Evolutionary conservation across 495 filamentous ascomycete species (phyloP).

Genomic region (Penicillium macrosclerotiorum): DNA sequence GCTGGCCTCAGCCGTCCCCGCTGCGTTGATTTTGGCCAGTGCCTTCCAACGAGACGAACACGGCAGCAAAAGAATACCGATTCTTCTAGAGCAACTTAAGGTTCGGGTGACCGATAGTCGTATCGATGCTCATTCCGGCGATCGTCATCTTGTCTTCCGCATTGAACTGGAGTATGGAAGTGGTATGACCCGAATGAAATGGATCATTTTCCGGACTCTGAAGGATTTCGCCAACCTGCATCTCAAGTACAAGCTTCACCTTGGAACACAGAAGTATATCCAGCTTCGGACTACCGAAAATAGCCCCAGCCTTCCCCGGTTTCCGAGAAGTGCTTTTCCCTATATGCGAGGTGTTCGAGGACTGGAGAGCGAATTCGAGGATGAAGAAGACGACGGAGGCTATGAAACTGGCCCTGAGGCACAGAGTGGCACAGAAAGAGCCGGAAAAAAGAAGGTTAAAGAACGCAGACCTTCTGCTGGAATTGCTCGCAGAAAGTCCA

Average conservation of each 20-base stretch:
- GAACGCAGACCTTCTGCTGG: slow-evolving; percentile 53
- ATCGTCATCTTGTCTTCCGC: slow-evolving; percentile 82
- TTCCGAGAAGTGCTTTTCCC: slow-evolving; percentile 88
- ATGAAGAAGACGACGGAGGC: slow-evolving; percentile 71
- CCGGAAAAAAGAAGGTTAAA: slow-evolving; percentile 57
- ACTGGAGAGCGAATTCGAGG: slow-evolving; percentile 71
- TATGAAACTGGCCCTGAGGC: slow-evolving; percentile 57
- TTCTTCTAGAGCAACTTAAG: slow-evolving; percentile 93
- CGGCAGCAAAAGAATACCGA: slow-evolving; percentile 88
- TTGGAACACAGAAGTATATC: slow-evolving; percentile 75
- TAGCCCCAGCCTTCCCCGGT: slow-evolving; percentile 68
- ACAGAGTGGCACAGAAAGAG: slow-evolving; percentile 56
- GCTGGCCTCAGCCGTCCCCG: slow-evolving; percentile 84
- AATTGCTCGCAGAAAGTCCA: slow-evolving; percentile 55
- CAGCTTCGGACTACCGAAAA: slow-evolving; percentile 56
- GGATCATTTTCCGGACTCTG: slow-evolving; percentile 84
- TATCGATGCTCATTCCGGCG: slow-evolving; percentile 59
- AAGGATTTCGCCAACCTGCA: slow-evolving; percentile 92
- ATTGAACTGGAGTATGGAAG: slow-evolving; percentile 96
- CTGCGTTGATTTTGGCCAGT: slow-evolving; percentile 87
- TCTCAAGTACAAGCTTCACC: slow-evolving; percentile 82
- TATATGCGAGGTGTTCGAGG: slow-evolving; percentile 82
- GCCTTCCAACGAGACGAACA: slow-evolving; percentile 98
- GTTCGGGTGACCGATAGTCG: slow-evolving; percentile 79
- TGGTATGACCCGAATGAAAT: slow-evolving; percentile 94